Conservation (phyloP, 192 early-diverging fungal genomes). For the Backusella mclennaniae region DNA sequence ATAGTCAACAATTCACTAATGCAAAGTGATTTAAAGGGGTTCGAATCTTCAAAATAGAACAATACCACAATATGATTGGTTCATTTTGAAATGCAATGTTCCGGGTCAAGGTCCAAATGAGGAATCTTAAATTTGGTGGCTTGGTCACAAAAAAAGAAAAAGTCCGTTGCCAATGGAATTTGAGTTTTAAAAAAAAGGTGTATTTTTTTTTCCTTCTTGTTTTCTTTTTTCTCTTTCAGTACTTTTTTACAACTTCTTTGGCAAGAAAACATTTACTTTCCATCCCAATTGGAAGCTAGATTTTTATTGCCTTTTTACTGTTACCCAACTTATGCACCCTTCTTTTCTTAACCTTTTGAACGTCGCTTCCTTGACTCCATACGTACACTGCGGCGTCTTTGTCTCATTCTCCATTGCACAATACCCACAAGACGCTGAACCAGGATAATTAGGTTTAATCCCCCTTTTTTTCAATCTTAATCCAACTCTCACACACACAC, state of each 20-base stretch:
- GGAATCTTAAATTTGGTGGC: neutral
- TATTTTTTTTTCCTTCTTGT: neutral
- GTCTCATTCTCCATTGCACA: neutral
- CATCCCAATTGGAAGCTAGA: neutral
- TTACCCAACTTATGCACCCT: slow-evolving; percentile 14
- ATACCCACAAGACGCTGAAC: slow-evolving; percentile 14
- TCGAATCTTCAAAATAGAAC: no score
- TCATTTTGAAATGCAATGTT: neutral
- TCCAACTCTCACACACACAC: neutral
- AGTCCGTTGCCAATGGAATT: neutral
- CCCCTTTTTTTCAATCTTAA: neutral
- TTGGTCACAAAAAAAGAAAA: neutral
- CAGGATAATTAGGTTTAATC: slow-evolving; percentile 6
- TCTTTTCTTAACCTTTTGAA: slow-evolving; percentile 6
- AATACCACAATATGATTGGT: neutral
- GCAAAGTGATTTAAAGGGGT: no score
- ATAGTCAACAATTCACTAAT: no score
- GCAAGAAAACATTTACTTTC: slow-evolving; percentile 7
- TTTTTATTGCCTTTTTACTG: neutral
- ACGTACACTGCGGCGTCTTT: slow-evolving; percentile 14
- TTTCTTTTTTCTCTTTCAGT: neutral
- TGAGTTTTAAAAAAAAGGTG: neutral
- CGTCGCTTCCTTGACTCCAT: slow-evolving; percentile 2
- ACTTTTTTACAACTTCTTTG: neutral
- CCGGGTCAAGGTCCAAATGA: neutral